phyloP scores from a whole-genome alignment of 805 yeast species.

The Tetrapisispora iriomotensis region DNA sequence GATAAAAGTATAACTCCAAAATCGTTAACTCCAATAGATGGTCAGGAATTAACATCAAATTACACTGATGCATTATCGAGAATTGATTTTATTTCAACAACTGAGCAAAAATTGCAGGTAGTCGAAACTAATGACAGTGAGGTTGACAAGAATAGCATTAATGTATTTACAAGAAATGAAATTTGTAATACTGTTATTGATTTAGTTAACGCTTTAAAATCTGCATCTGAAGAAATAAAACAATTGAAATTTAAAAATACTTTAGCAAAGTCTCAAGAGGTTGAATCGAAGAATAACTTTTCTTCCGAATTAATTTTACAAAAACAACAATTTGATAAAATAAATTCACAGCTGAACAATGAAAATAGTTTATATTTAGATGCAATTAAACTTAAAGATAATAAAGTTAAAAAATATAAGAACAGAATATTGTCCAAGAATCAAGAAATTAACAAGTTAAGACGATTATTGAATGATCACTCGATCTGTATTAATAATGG shows the following conservation, averaged over 20 bases:
- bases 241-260: constrained; percentile 31
- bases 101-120: too few species aligned
- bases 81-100: background rate
- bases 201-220: constrained; percentile 5
- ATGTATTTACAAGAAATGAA: background rate
- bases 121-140: too few species aligned
- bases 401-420: constrained; percentile 37
- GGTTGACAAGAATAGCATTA: too few species aligned
- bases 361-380: constrained; percentile 30
- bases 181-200: background rate
- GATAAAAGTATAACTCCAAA: background rate
- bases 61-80: background rate
- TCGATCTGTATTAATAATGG: background rate
- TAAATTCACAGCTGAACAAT: constrained; percentile 25
- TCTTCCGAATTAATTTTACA: constrained; percentile 23
- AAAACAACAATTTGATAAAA: constrained; percentile 28
- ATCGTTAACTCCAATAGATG: background rate
- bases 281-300: constrained; percentile 18
- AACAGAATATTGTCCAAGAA: constrained; percentile 36
- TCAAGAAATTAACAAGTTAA: constrained; percentile 34
- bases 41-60: background rate
- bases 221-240: constrained; percentile 23
- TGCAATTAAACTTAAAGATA: constrained; percentile 34
- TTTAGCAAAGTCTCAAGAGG: constrained; percentile 28
- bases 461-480: constrained; percentile 25